These are phyloP conservation scores for Triticum turgidum DNA, from an alignment of 176 grass and related monocot species.

Conservation along the genomic window DNA sequence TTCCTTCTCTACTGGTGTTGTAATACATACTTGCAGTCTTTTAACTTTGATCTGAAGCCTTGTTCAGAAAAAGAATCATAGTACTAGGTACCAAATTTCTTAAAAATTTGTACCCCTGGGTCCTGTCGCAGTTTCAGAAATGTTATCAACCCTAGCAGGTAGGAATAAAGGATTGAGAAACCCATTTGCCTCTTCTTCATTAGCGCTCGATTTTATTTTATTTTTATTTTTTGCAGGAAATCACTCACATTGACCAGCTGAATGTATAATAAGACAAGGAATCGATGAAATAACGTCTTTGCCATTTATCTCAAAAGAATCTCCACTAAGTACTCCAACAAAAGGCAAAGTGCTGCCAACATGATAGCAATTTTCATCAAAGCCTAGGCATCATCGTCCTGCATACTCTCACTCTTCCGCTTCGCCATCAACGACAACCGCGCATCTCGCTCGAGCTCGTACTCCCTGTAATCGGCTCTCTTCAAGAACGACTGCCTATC, in stretches of 20 bases:
- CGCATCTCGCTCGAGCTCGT: conserved; percentile 89
- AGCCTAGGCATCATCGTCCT: conserved; percentile 59
- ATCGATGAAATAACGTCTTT: background rate
- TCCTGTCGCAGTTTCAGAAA: too few relatives aligned
- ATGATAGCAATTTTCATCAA: background rate
- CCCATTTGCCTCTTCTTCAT: background rate
- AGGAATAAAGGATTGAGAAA: background rate
- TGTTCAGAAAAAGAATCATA: too few relatives aligned
- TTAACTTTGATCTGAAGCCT: too few relatives aligned
- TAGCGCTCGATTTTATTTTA: too few relatives aligned
- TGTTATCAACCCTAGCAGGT: too few relatives aligned
- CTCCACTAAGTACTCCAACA: conserved; percentile 25
- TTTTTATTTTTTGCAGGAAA: too few relatives aligned
- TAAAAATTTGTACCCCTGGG: too few relatives aligned
- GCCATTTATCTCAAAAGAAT: conserved; percentile 35
- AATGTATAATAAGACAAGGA: background rate
- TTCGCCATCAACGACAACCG: conserved; percentile 72
- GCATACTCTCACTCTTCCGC: conserved; percentile 48
- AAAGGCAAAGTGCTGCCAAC: background rate
- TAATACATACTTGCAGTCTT: too few relatives aligned
- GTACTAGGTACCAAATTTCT: too few relatives aligned
- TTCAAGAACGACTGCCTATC: conserved; percentile 93
- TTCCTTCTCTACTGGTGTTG: too few relatives aligned
- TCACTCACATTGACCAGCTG: background rate
- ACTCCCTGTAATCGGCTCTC: conserved; percentile 82